Conservation (phyloP, 192 early-diverging fungal genomes). For the Globomyces pollinis-pini region DNA sequence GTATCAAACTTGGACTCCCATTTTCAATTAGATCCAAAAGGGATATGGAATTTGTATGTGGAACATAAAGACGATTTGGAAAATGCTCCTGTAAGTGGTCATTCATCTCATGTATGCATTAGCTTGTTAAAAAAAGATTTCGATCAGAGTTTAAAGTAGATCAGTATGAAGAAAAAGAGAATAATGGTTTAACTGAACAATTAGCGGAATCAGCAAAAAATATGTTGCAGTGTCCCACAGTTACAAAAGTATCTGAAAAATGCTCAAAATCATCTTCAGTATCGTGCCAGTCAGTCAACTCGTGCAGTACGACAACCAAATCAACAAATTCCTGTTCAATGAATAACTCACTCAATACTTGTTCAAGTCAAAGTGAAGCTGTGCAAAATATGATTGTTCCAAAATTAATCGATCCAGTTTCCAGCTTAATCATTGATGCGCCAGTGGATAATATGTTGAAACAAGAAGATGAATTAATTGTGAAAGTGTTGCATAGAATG, state of each 20-base stretch:
- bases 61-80: neutral
- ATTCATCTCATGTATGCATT: too few species aligned
- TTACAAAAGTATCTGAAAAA: conserved; percentile 2
- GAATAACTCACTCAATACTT: too few species aligned
- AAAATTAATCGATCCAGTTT: neutral
- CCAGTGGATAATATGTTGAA: conserved; percentile 25
- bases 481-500: conserved; percentile 17
- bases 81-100: too few species aligned
- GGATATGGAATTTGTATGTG: conserved; percentile 53
- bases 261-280: too few species aligned
- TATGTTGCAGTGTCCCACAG: neutral
- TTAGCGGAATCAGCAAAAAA: neutral
- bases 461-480: conserved; percentile 15
- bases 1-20: conserved; percentile 85
- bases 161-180: neutral
- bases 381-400: too few species aligned
- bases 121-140: too few species aligned
- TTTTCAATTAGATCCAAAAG: conserved; percentile 56
- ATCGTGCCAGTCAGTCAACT: too few species aligned
- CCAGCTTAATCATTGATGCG: conserved; percentile 28
- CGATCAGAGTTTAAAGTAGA: too few species aligned
- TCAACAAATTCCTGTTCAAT: too few species aligned
- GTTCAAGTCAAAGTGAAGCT: neutral
- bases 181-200: neutral
- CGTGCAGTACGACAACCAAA: too few species aligned